Evolutionary conservation across 805 yeast species (phyloP).

Genomic region (Candida glaebosa): DNA sequence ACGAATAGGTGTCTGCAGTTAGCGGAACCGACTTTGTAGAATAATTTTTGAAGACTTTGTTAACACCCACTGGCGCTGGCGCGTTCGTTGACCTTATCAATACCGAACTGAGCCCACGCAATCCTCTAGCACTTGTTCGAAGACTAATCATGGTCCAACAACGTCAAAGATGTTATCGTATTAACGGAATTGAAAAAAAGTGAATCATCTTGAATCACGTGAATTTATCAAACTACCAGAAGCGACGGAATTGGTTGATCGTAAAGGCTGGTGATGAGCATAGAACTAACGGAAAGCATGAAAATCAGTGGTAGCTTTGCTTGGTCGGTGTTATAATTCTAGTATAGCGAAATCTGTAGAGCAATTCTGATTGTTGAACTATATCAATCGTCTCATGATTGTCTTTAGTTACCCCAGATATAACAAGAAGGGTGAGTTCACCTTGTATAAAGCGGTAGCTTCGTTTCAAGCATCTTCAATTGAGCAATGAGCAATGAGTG

Average conservation of each 20-base stretch:
- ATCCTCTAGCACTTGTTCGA: neutral
- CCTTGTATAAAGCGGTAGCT: too few species aligned
- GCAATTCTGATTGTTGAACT: too few species aligned
- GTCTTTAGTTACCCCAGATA: too few species aligned
- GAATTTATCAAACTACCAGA: neutral
- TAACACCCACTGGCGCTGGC: neutral
- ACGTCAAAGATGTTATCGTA: neutral
- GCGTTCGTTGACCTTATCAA: neutral
- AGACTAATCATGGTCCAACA: neutral
- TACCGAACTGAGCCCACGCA: neutral
- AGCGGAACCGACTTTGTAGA: slow-evolving; percentile 42
- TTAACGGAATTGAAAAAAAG: neutral
- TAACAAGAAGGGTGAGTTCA: too few species aligned
- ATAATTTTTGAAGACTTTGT: slow-evolving; percentile 9
- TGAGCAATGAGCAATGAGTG: too few species aligned
- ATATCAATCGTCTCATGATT: too few species aligned
- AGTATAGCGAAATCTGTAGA: too few species aligned
- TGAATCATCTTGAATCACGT: neutral
- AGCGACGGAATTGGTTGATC: too few species aligned
- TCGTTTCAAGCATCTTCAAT: too few species aligned
- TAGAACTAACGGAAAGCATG: too few species aligned
- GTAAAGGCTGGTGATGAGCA: too few species aligned
- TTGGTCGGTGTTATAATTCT: neutral
- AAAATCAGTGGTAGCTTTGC: neutral
- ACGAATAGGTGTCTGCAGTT: slow-evolving; percentile 70